Percentiles rank a stretch among this genome's conserved stretches.
Conservation (phyloP, 1,284 basidiomycete genomes). For the Gymnopus androsaceus region DNA sequence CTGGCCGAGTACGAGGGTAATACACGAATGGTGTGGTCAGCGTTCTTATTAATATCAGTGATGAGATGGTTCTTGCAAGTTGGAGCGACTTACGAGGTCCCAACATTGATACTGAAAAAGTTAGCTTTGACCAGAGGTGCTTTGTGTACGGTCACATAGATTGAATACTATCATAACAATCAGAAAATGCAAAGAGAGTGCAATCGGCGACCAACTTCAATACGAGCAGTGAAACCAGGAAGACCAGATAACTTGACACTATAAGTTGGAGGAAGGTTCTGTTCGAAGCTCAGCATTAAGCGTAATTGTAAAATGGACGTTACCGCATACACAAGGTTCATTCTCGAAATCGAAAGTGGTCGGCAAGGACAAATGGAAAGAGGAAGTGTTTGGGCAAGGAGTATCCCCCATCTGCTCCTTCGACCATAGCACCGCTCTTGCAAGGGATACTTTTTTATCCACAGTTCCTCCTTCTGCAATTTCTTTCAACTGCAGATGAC, state of each 20-base stretch:
- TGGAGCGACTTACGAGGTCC: constrained; percentile 40
- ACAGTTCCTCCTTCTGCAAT: constrained; percentile 64
- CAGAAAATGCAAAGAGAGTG: background rate
- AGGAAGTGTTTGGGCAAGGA: constrained; percentile 52
- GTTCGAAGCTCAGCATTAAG: constrained; percentile 13
- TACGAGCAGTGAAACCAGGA: constrained; percentile 64
- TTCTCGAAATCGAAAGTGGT: constrained; percentile 56
- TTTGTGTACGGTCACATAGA: constrained; percentile 50
- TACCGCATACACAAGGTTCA: constrained; percentile 54
- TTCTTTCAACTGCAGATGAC: constrained; percentile 58
- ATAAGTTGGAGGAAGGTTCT: constrained; percentile 68
- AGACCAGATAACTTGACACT: constrained; percentile 61
- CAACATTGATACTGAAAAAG: constrained; percentile 46
- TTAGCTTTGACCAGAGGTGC: constrained; percentile 45
- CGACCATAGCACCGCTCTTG: constrained; percentile 57
- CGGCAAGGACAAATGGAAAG: constrained; percentile 60
- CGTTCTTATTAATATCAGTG: constrained; percentile 35
- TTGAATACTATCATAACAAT: constrained; percentile 43
- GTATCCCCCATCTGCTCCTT: constrained; percentile 44
- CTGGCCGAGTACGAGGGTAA: constrained; percentile 63
- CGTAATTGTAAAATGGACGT: constrained; percentile 5
- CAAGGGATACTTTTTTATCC: constrained; percentile 51
- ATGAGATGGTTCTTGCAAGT: constrained; percentile 6
- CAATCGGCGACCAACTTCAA: constrained; percentile 37
- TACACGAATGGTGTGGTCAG: constrained; percentile 67